Evolutionary conservation across 2,329 filamentous ascomycete genomes (phyloP), one percentile per base, ranked within the genome.

Genomic region (Aspergillus hortae): DNA sequence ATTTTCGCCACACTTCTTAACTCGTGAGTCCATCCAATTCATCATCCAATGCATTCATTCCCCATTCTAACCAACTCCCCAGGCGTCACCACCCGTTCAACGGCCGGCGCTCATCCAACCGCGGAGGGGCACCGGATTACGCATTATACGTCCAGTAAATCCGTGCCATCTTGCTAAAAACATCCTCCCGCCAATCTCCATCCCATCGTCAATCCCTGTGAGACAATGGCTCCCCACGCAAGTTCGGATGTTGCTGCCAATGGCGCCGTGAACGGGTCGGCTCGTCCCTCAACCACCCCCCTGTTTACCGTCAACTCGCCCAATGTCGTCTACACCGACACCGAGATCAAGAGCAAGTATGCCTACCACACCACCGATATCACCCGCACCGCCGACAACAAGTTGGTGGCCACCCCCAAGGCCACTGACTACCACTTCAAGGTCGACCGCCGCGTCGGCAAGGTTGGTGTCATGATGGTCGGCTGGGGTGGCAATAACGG

Each of bases 1-100:
- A 96, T 90, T 92, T 96, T 96, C 87, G 92, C 91, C 82, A 96
- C 95, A 80, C 88, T 95, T 67, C 87, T 96, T 66, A 94, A 94
- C 84, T 96, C 91, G 92, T 96, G 83, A 74, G 90, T 78, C 27
- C 30, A 38, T 48, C 57, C 19, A 17, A 6, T 36, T 25, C 44
- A 12, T 4, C 9, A 12, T 6, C 9, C 35, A 25, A 40, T 44
- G n/a, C 33, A 23, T 44, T 17, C 33, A 30, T 48, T 7, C 42
- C 43, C 17, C 25, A n/a, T 41, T n/a, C 46, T 41, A 25, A 36
- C 6, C 11, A 49, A 6, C 23, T 23, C 52, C 55, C 40, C 73
- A 96, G 92, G 74, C 83, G 86, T 77, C 91, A 96, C 80, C 88
- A 96, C 85, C 89, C 91, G 82, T 95, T 91, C 86, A 92, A 92